Evolutionary conservation across 192 early-diverging fungal genomes (phyloP).

Genomic region (Radiomyces spectabilis): DNA sequence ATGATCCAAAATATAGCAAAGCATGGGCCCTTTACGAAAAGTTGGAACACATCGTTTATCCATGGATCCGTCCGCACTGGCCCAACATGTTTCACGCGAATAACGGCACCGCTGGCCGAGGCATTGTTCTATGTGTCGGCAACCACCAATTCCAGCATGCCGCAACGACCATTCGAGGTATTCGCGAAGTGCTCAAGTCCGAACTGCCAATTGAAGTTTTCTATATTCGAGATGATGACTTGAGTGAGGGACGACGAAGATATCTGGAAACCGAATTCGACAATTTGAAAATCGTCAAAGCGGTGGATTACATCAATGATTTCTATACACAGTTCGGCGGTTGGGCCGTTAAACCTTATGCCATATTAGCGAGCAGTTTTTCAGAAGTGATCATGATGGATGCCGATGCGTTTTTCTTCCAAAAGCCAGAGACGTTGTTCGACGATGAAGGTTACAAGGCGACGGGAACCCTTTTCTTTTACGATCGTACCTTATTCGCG

Average conservation of each 20-base stretch:
- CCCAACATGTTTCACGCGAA: constrained; percentile 30
- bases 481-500: constrained; percentile 49
- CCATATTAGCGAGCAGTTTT: constrained; percentile 54
- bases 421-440: constrained; percentile 48
- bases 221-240: constrained; percentile 37
- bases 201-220: constrained; percentile 54
- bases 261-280: constrained; percentile 20
- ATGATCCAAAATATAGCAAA: background rate
- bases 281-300: constrained; percentile 25
- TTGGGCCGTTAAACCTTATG: constrained; percentile 68
- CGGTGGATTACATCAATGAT: constrained; percentile 32
- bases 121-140: constrained; percentile 45
- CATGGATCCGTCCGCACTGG: constrained; percentile 31
- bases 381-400: constrained; percentile 59
- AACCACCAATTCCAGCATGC: constrained; percentile 36
- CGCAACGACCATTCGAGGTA: constrained; percentile 26
- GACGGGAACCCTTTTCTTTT: constrained; percentile 53
- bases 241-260: constrained; percentile 17
- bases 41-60: constrained; percentile 28
- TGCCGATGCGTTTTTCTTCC: constrained; percentile 60
- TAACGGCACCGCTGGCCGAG: constrained; percentile 14
- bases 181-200: constrained; percentile 35
- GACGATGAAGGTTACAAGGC: constrained; percentile 33
- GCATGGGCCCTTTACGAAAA: constrained; percentile 23
- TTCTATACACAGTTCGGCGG: constrained; percentile 35